Percentiles rank a stretch among this genome's conserved stretches.
These are phyloP conservation scores for Pseudogymnoascus sp. DNA, from an alignment of 2,329 filamentous ascomycete genomes.

Conservation along the genomic window DNA sequence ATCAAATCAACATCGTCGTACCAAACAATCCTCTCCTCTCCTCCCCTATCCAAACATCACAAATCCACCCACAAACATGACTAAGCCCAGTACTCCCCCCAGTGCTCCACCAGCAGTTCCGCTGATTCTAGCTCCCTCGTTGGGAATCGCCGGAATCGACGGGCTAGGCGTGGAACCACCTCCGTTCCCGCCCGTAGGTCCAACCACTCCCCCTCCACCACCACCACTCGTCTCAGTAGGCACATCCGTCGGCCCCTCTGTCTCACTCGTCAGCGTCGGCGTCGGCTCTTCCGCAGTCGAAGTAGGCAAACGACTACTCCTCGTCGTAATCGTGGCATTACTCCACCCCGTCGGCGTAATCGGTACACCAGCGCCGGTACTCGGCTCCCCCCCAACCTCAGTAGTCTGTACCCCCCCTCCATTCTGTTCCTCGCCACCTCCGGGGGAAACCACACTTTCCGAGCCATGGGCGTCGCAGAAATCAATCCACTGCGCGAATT, in stretches of 20 bases:
- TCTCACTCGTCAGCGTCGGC: not conserved
- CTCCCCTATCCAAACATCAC: not conserved
- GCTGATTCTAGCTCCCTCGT: not conserved
- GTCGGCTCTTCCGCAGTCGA: not conserved
- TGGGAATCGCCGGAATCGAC: not conserved
- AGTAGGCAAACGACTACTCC: not conserved
- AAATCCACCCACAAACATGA: not conserved
- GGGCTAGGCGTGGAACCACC: not conserved
- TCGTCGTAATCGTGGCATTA: not conserved
- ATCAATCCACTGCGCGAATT: slow-evolving; percentile 21
- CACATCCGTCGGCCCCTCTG: not conserved
- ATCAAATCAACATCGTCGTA: not conserved
- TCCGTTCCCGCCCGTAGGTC: not conserved
- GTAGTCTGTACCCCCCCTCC: not conserved
- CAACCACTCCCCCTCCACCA: not conserved
- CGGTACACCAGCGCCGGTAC: not conserved
- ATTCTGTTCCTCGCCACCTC: not conserved
- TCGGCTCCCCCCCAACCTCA: not conserved
- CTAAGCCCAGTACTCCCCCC: not conserved
- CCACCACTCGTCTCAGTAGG: not conserved
- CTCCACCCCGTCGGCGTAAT: not conserved
- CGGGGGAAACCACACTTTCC: slow-evolving; percentile 9
- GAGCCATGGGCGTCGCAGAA: slow-evolving; percentile 21
- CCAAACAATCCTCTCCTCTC: not conserved
- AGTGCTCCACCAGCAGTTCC: not conserved